Conservation (phyloP, 2,329 filamentous ascomycete genomes). For the Alternaria postmessia region DNA sequence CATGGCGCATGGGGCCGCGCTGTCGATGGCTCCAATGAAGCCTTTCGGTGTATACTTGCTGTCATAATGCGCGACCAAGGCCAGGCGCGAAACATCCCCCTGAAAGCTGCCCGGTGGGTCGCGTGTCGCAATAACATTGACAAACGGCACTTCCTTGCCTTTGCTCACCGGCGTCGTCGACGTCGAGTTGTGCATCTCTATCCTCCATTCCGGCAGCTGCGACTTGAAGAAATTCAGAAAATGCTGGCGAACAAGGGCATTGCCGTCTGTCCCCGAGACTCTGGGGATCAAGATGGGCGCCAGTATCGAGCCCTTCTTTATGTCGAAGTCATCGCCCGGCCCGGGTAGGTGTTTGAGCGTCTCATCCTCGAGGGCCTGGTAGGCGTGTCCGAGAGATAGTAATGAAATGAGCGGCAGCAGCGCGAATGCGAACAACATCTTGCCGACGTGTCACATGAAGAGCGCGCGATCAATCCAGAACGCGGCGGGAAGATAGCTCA, state of each 20-base stretch:
- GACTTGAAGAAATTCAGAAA: slow-evolving; percentile 83
- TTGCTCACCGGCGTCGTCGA: slow-evolving; percentile 81
- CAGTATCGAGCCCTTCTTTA: slow-evolving; percentile 77
- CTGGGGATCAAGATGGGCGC: slow-evolving; percentile 87
- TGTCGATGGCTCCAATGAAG: slow-evolving; percentile 94
- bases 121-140: slow-evolving; percentile 86
- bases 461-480: neutral
- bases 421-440: slow-evolving; percentile 28
- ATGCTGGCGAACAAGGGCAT: slow-evolving; percentile 77
- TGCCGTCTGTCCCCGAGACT: slow-evolving; percentile 85
- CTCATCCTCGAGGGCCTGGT: slow-evolving; percentile 74
- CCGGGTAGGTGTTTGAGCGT: slow-evolving; percentile 75
- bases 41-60: slow-evolving; percentile 81
- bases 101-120: slow-evolving; percentile 81
- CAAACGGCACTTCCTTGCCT: slow-evolving; percentile 77
- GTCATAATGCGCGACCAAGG: slow-evolving; percentile 94
- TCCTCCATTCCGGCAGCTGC: slow-evolving; percentile 79
- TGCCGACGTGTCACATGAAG: slow-evolving; percentile 24
- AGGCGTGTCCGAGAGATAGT: slow-evolving; percentile 54
- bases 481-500: neutral
- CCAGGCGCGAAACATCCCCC: slow-evolving; percentile 83
- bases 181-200: slow-evolving; percentile 88
- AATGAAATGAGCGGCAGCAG: slow-evolving; percentile 35
- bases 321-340: slow-evolving; percentile 79
- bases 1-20: slow-evolving; percentile 93